phyloP scores from a whole-genome alignment of 768 basidiomycete genomes.

The Amanita rimosa region DNA sequence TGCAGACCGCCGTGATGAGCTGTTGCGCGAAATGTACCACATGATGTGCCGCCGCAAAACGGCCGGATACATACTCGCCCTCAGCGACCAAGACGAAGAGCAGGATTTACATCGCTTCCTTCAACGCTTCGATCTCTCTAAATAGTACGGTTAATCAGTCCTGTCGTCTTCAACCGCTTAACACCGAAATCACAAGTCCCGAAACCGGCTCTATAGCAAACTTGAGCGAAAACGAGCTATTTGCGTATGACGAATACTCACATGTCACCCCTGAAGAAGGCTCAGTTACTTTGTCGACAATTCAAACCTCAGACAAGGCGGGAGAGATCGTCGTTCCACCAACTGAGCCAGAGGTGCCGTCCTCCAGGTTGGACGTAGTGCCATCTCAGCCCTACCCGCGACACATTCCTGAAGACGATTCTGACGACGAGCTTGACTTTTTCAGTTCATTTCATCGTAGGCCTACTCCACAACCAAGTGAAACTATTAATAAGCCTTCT shows the following conservation, averaged over 20 bases:
- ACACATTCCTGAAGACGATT: conserved; percentile 15
- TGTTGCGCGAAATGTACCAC: conserved; percentile 60
- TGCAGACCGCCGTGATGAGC: conserved; percentile 51
- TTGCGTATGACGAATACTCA: conserved; percentile 7
- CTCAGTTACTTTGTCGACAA: neutral
- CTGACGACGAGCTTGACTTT: conserved; percentile 30
- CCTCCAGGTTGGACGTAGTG: neutral
- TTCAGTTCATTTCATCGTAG: conserved; percentile 17
- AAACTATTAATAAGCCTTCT: neutral
- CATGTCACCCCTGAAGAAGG: neutral
- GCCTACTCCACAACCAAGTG: conserved; percentile 8
- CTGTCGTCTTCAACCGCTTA: neutral
- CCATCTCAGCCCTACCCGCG: neutral
- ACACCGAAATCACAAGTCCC: conserved; percentile 15
- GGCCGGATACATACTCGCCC: conserved; percentile 25
- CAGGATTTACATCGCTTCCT: conserved; percentile 40
- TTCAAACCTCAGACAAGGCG: neutral
- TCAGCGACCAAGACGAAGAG: conserved; percentile 27
- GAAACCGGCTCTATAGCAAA: conserved; percentile 20
- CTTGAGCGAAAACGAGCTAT: conserved; percentile 14
- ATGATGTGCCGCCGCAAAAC: conserved; percentile 47
- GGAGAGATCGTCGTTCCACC: neutral
- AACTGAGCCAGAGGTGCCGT: neutral
- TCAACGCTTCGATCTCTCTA: conserved; percentile 41
- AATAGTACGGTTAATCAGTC: conserved; percentile 28